Base-by-base conservation (phyloP, 2,329 filamentous ascomycete genomes). In the Monosporascus sp. region DNA sequence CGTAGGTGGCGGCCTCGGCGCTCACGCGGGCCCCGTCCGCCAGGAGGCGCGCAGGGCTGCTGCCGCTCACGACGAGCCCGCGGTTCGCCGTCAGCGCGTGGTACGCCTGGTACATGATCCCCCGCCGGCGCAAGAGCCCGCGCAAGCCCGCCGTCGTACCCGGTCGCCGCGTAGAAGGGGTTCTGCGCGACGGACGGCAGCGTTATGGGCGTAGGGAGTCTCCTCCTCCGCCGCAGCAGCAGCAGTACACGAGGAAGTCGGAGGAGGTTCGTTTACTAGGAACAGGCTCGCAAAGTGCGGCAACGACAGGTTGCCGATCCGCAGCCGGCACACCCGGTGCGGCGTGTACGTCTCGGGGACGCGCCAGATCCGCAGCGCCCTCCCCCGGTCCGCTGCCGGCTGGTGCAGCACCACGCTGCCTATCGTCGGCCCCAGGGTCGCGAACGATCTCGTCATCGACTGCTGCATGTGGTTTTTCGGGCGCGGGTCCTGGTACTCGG, bases 361-460 rank as follows among this genome's bases (percentile, higher is more conserved):
- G 22, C 72, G 70, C 88, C 88, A 93, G 9, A 84, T 88, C 52
- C 80, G 74, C 27, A 86, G 62, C 0, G 88, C 82, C 37, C 43
- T 77, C 73, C 6, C 72, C 62, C 2, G 73, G 59, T 8, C 66
- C 70, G 22, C 69, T 61, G 49, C 69, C 26, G 79, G 63, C 75
- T 87, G 63, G 82, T 94, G 74, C 76, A 94, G 73, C 82, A 97
- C 58, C 74, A 94, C 58, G 80, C 90, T 59, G 84, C 95, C 61
- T 76, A 96, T 68, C 79, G 81, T 82, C 14, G 62, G 47, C 5
- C 53, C 45, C 8, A 92, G 80, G 65, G 88, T 86, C 3, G 67
- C 58, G 7, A 93, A 74, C 0, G 88, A 93, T 1, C 81, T 84
- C 44, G 77, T 74, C 40, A 94, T 74, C 0, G 88, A 91, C 40